Conservation (phyloP, 495 filamentous ascomycete species). For the Talaromyces wortmannii region DNA sequence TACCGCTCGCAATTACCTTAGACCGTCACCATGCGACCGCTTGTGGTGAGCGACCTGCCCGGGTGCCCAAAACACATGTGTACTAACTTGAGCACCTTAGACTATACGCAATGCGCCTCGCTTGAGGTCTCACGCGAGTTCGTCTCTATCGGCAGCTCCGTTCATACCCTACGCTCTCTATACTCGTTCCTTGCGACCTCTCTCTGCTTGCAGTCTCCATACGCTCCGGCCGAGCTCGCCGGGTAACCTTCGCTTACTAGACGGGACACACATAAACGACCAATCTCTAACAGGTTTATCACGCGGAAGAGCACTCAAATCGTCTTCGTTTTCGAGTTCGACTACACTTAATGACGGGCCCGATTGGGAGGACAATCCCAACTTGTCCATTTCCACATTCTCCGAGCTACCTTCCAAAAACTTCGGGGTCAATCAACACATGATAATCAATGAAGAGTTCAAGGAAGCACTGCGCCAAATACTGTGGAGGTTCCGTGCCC, state of each 20-base stretch:
- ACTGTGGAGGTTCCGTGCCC: conserved; percentile 87
- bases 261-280: not conserved
- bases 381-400: conserved; percentile 70
- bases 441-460: conserved; percentile 88
- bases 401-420: conserved; percentile 79
- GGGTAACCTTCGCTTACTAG: not conserved
- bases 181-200: conserved; percentile 1
- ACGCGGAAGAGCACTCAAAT: not conserved
- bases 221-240: not conserved
- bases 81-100: not conserved
- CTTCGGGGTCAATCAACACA: conserved; percentile 93
- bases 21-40: conserved; percentile 1
- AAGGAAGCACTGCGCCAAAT: conserved; percentile 84
- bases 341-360: conserved; percentile 12
- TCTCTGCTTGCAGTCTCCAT: conserved; percentile 5
- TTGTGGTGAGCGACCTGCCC: not conserved
- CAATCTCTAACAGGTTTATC: not conserved
- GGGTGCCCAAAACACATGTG: not conserved
- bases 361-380: conserved; percentile 77
- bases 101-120: not conserved
- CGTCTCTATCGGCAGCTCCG: not conserved
- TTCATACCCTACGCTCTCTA: not conserved
- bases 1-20: not conserved
- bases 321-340: conserved; percentile 1
- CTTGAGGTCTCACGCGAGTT: not conserved